Evolutionary conservation across 2,329 filamentous ascomycete species (phyloP).

Genomic region (Podosphaera xanthii): DNA sequence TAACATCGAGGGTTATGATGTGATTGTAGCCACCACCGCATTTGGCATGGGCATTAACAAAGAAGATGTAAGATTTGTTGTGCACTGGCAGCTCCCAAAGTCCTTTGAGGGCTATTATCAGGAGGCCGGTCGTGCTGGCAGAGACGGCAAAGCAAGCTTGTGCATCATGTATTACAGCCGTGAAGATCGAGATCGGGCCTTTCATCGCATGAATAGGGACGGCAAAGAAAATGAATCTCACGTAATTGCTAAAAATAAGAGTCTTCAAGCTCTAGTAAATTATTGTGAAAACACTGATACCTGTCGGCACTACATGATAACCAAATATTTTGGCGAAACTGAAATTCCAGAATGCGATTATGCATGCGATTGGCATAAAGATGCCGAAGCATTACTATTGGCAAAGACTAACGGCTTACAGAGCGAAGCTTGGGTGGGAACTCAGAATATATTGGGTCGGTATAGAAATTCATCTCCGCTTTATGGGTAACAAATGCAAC

Average conservation of each 20-base stretch:
- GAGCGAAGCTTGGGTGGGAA: slow-evolving; percentile 39
- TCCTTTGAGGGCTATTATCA: slow-evolving; percentile 94
- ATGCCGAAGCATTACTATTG: slow-evolving; percentile 30
- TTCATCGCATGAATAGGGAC: slow-evolving; percentile 27
- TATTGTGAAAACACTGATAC: slow-evolving; percentile 59
- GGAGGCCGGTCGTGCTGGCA: slow-evolving; percentile 75
- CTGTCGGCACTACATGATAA: slow-evolving; percentile 58
- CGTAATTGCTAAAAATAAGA: slow-evolving; percentile 32
- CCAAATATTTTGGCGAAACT: slow-evolving; percentile 53
- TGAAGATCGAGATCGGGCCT: slow-evolving; percentile 60
- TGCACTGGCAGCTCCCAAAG: slow-evolving; percentile 84
- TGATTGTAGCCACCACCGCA: slow-evolving; percentile 85
- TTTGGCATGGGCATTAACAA: slow-evolving; percentile 99
- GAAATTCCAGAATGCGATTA: slow-evolving; percentile 38
- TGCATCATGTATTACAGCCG: slow-evolving; percentile 83
- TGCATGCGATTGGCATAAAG: slow-evolving; percentile 62
- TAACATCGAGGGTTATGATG: slow-evolving; percentile 56
- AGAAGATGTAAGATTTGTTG: slow-evolving; percentile 77
- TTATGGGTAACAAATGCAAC: background rate
- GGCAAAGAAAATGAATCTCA: slow-evolving; percentile 19
- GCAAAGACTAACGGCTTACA: slow-evolving; percentile 33
- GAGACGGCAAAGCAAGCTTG: slow-evolving; percentile 67
- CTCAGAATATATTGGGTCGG: slow-evolving; percentile 34
- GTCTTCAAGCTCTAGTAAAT: slow-evolving; percentile 42
- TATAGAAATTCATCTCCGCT: slow-evolving; percentile 22